Conservation (phyloP, 352 stramenopile genomes). For the Globisporangium canariense region DNA sequence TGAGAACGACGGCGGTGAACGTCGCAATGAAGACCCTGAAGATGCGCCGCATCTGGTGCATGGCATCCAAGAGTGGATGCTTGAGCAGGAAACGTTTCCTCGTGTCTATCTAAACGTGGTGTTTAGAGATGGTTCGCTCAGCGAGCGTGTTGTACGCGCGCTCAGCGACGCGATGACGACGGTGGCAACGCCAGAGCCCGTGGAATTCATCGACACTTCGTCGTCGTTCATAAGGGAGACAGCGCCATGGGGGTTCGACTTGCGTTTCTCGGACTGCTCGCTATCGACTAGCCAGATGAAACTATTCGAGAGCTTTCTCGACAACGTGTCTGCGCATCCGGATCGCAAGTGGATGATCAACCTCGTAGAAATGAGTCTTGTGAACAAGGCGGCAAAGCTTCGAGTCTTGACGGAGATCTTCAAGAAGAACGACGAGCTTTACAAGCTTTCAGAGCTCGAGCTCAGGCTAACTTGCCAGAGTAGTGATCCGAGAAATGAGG, state of each 20-base stretch:
- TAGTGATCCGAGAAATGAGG: no score
- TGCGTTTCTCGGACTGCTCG: background rate
- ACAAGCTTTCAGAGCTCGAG: background rate
- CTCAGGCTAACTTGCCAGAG: background rate
- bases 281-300: background rate
- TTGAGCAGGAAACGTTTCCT: background rate
- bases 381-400: background rate
- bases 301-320: background rate
- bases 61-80: background rate
- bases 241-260: background rate
- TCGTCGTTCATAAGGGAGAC: no score
- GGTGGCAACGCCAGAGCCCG: background rate
- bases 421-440: background rate
- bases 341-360: background rate
- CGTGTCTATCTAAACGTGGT: background rate
- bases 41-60: background rate
- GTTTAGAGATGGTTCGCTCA: background rate
- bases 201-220: background rate
- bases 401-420: background rate
- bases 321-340: background rate
- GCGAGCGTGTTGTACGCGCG: background rate
- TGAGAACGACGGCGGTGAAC: no score
- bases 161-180: constrained; percentile 1
- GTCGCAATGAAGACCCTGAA: background rate
- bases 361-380: background rate